These are phyloP conservation scores for Euphorbia schlechtendalii DNA, from an alignment of 441 rosid species.

Conservation along the genomic window DNA sequence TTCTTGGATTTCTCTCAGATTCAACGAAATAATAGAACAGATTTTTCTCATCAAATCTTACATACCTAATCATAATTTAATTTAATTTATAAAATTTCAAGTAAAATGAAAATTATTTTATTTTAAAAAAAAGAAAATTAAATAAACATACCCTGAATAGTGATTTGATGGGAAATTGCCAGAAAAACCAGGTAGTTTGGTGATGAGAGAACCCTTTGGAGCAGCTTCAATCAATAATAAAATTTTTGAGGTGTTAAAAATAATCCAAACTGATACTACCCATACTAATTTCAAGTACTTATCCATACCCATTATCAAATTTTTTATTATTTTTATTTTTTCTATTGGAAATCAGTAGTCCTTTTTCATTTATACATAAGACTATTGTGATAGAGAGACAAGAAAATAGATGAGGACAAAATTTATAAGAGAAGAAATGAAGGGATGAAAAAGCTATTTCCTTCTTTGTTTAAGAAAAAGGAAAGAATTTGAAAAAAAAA, in stretches of 20 bases:
- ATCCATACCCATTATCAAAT: constrained; percentile 13
- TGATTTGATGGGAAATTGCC: constrained; percentile 52
- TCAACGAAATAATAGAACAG: constrained; percentile 52
- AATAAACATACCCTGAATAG: constrained; percentile 38
- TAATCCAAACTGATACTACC: constrained; percentile 5
- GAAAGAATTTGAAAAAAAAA: not conserved
- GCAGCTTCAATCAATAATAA: constrained; percentile 25
- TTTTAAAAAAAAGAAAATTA: not conserved
- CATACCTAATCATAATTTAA: constrained; percentile 25
- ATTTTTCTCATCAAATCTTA: constrained; percentile 34
- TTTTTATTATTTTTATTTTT: not conserved
- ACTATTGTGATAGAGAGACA: not conserved
- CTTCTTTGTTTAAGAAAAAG: constrained; percentile 2
- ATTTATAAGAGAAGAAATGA: not conserved
- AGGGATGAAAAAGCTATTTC: not conserved
- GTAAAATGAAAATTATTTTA: too few relatives aligned
- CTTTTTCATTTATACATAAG: not conserved
- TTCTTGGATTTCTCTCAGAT: constrained; percentile 45
- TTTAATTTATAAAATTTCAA: too few relatives aligned
- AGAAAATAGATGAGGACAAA: not conserved
- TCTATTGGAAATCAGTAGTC: not conserved
- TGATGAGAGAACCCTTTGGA: constrained; percentile 29
- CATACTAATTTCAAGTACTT: constrained; percentile 13
- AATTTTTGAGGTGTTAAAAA: constrained; percentile 14
- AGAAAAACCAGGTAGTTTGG: constrained; percentile 42